phyloP scores from a whole-genome alignment of 345 rosid species.

The Populus deltoides region DNA sequence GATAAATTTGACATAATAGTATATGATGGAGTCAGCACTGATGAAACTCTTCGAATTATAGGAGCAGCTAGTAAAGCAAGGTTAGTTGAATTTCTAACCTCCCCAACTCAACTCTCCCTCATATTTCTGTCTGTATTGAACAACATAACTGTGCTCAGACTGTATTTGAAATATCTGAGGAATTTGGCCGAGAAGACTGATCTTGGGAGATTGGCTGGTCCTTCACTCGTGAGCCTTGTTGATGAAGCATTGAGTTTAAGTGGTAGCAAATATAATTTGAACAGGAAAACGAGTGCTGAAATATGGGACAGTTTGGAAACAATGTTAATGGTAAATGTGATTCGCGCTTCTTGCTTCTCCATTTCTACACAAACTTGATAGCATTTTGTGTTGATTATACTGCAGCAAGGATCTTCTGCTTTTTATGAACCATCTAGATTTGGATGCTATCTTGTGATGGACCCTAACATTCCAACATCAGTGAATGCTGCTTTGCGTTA shows the following conservation, averaged over 20 bases:
- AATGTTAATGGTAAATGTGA: conserved; percentile 57
- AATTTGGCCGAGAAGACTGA: conserved; percentile 84
- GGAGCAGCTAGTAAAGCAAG: conserved; percentile 74
- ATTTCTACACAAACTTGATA: neutral
- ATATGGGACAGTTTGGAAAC: conserved; percentile 72
- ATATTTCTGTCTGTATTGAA: neutral
- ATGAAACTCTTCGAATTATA: conserved; percentile 73
- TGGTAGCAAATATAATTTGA: conserved; percentile 42
- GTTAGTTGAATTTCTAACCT: conserved; percentile 29
- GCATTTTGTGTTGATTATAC: conserved; percentile 17
- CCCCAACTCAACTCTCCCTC: neutral
- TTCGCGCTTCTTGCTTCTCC: conserved; percentile 1
- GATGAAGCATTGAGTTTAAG: conserved; percentile 65
- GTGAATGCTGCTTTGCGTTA: conserved; percentile 64
- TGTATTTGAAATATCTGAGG: conserved; percentile 75
- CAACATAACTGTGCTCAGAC: conserved; percentile 31
- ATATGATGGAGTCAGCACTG: conserved; percentile 66
- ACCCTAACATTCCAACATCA: conserved; percentile 54
- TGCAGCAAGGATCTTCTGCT: conserved; percentile 33
- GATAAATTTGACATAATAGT: conserved; percentile 55
- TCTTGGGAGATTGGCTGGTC: conserved; percentile 79
- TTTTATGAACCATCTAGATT: conserved; percentile 17
- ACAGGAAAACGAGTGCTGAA: conserved; percentile 52
- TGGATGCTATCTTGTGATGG: conserved; percentile 66
- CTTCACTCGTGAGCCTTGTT: conserved; percentile 66